These are phyloP conservation scores for Apiotrichum gracile DNA, from an alignment of 1,284 basidiomycete species.

Conservation along the genomic window DNA sequence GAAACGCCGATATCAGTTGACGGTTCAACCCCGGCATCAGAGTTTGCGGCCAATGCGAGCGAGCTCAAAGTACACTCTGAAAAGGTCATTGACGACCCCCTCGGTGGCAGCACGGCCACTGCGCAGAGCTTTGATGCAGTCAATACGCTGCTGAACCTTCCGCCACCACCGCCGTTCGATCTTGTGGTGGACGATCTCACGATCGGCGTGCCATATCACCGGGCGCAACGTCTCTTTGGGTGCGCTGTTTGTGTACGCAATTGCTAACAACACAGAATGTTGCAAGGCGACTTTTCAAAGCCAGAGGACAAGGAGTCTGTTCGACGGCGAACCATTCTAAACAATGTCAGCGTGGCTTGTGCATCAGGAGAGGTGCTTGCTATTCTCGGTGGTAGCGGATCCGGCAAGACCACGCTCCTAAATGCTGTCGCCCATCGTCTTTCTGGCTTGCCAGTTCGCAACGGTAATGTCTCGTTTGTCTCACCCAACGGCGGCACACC, in stretches of 20 bases:
- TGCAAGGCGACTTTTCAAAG: constrained; percentile 8
- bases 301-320: constrained; percentile 4
- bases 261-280: not conserved
- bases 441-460: constrained; percentile 36
- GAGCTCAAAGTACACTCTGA: too few relatives aligned
- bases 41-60: too few relatives aligned
- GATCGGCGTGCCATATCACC: constrained; percentile 41
- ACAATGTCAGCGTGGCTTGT: constrained; percentile 42
- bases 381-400: constrained; percentile 44
- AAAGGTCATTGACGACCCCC: too few relatives aligned
- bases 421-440: constrained; percentile 46
- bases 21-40: too few relatives aligned
- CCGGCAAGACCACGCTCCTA: constrained; percentile 48
- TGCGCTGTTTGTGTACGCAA: not conserved
- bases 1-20: too few relatives aligned
- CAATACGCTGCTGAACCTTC: constrained; percentile 34
- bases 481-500: not conserved
- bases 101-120: too few relatives aligned
- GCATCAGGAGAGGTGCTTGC: constrained; percentile 42
- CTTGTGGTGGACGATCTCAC: constrained; percentile 38
- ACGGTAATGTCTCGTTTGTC: constrained; percentile 33
- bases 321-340: constrained; percentile 38
- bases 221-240: not conserved
- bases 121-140: too few relatives aligned
- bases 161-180: constrained; percentile 44